A percentile compares a stretch with the other conserved stretches of the same genome.
Conservation (phyloP, 352 stramenopile genomes). For the Globisporangium acanthophoron region DNA sequence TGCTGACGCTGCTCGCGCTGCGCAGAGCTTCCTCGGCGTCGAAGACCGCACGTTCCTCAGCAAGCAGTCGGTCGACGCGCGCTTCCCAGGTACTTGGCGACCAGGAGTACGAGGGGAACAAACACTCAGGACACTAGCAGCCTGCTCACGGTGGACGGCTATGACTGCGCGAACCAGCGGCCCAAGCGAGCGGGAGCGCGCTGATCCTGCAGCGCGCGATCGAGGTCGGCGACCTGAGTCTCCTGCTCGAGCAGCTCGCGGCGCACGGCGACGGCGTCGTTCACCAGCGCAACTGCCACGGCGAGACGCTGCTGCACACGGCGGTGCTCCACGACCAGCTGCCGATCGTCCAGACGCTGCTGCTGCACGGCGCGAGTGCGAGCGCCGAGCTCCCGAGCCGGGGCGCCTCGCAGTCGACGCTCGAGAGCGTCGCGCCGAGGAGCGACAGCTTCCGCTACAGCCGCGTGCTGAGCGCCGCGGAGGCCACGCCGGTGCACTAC, state of each 20-base stretch:
- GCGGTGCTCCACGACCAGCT: slow-evolving; percentile 56
- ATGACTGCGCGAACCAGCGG: slow-evolving; percentile 8
- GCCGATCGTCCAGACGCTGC: slow-evolving; percentile 40
- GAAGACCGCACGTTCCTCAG: slow-evolving; percentile 44
- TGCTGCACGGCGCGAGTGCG: slow-evolving; percentile 40
- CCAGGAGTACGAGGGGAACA: not conserved
- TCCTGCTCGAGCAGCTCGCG: slow-evolving; percentile 20
- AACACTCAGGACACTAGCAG: not conserved
- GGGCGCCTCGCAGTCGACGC: slow-evolving; percentile 21
- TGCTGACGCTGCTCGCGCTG: not conserved
- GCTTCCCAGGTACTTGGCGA: slow-evolving; percentile 17
- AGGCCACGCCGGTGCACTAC: slow-evolving; percentile 66
- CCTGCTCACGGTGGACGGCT: not conserved
- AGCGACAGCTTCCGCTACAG: slow-evolving; percentile 56
- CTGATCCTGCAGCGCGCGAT: slow-evolving; percentile 48
- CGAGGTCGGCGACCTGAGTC: slow-evolving; percentile 38
- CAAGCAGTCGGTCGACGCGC: slow-evolving; percentile 20
- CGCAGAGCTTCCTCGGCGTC: slow-evolving; percentile 39
- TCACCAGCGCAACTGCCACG: slow-evolving; percentile 30
- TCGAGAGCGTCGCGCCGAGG: slow-evolving; percentile 44
- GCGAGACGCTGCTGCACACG: slow-evolving; percentile 63
- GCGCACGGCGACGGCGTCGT: not conserved
- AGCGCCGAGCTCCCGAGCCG: slow-evolving; percentile 25
- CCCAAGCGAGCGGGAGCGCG: slow-evolving; percentile 28
- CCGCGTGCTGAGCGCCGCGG: slow-evolving; percentile 37